Evolutionary conservation across 2,329 filamentous ascomycete species (phyloP), one percentile per base, ranked within the genome.

Genomic region (Cladorrhinum sp.): DNA sequence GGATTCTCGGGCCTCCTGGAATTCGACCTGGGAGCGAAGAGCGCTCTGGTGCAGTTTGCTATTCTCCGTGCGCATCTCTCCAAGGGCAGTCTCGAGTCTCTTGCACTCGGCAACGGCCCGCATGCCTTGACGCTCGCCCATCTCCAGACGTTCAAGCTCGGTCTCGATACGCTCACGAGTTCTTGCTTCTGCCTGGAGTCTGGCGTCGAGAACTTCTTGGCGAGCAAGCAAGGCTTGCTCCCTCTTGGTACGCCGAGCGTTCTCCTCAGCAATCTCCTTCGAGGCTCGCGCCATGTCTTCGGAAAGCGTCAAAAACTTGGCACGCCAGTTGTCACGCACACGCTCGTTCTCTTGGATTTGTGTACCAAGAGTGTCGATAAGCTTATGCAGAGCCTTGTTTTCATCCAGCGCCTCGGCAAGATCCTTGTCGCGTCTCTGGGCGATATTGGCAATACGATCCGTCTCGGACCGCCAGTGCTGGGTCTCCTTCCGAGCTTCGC

Each of bases 261-360:
- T 94, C 71, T 98, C 93, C 68, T 90, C 86, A 21, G 89, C 87
- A 64, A 97, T 86, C 64, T 96, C 89, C 52, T 86, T 86, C 57
- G 91, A 88, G 54, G 92, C 90, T 59, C 81, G 81, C 30, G 87
- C 84, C 88, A 98, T 94, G 68, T 97, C 92, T 65, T 92, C 85
- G 74, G 98, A 93, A 42, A 99, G 80, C 62, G 86, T 86, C 68
- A 94, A 86, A 70, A 97, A 90, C 75, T 95, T 96, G 72, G 81
- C 80, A 66, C 92, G 88, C 84, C 96, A 93, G 63, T 83, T 86
- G 72, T 96, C 91, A 61, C 92, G 88, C 62, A 96, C 84, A 65
- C 89, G 86, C 70, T 93, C 87, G 70, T 92, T 94, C 76, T 96
- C 93, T 70, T 95, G 88, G 48, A 95, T 85, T 71, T 96, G 92